Evolutionary conservation across 1,139 yeast genomes (phyloP), one percentile per base, ranked within the genome.

Genomic region (Yamadazyma sp.): DNA sequence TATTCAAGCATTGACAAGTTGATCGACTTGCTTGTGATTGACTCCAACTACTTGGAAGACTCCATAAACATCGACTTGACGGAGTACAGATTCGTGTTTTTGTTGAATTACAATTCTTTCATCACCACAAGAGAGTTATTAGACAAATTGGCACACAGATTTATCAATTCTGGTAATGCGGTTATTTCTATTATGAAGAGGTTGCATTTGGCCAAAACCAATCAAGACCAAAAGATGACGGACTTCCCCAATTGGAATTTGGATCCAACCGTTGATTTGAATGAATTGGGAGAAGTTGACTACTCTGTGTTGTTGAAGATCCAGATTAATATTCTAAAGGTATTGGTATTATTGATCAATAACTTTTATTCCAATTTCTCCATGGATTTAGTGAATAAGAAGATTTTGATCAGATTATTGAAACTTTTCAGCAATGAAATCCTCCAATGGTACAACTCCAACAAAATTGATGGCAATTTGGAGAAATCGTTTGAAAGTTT

Each of bases 321-420:
- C 39, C 96, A 89, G 54, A 74, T 85, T 38, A 95, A 95, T 36
- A 80, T 89, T 31, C 67, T 89, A 45, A 95, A 87, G 54, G 87
- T 89, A 1, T 67, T 88, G 42, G 76, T 81, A 36, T 76, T 83
- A 29, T 73, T 95, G 61, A 78, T 88, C 17, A 76, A 79, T 37
- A 82, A 84, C 48, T 86, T 86, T 53, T 88, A 84, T 56, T 62
- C 77, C 26, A 94, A 86, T 56, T 86, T 90, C 53, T 74, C 85
- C 5, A 84, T 82, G 55, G 87, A 86, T 49, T 56, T 83, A 45
- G 62, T 64, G 13, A 81, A 83, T 49, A 80, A 85, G 49, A 69
- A 70, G 21, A 69, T 76, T 9, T 75, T 88, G 54, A 76, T 86
- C 43, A 83, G 82, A 46, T 67, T 89, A 40, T 64, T 88, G 48